Conservation (phyloP, 23 red algal genomes). For the Gracilaria domingensis region DNA sequence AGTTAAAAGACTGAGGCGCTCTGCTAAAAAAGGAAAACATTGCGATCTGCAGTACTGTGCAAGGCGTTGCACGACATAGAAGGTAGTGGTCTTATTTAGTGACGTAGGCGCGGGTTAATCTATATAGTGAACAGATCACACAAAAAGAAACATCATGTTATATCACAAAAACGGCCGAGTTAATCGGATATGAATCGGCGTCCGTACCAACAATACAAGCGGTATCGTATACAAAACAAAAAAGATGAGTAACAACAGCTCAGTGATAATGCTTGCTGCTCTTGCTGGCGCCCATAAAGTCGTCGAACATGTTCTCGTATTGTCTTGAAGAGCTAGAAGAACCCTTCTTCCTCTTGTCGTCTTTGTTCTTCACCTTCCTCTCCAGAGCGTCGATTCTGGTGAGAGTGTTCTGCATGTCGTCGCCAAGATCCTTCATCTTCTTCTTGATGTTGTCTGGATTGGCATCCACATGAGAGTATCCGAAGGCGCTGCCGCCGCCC, state of each 20-base stretch:
- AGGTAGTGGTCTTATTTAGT: neutral
- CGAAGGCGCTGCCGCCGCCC: neutral
- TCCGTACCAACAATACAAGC: neutral
- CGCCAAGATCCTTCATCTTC: conserved; percentile 6
- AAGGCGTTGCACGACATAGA: neutral
- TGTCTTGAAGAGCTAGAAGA: neutral
- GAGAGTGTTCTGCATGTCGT: conserved; percentile 20
- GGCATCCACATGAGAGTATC: conserved; percentile 9
- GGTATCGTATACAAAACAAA: neutral
- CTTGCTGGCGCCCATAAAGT: conserved; percentile 1
- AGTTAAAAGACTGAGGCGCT: neutral
- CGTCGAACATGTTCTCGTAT: neutral
- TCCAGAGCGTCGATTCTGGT: conserved; percentile 27
- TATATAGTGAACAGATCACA: neutral
- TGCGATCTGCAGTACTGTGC: neutral
- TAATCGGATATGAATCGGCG: neutral
- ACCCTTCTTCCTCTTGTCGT: neutral
- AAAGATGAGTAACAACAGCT: neutral
- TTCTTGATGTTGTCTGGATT: neutral
- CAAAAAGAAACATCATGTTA: conserved; percentile 8
- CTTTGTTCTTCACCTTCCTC: conserved; percentile 13
- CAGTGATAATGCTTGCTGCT: conserved; percentile 16
- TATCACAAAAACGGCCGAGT: neutral
- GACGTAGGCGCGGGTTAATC: neutral
- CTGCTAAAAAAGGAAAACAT: neutral